phyloP scores from a whole-genome alignment of 768 basidiomycete genomes.

The Boletus rufocinnamomeus region DNA sequence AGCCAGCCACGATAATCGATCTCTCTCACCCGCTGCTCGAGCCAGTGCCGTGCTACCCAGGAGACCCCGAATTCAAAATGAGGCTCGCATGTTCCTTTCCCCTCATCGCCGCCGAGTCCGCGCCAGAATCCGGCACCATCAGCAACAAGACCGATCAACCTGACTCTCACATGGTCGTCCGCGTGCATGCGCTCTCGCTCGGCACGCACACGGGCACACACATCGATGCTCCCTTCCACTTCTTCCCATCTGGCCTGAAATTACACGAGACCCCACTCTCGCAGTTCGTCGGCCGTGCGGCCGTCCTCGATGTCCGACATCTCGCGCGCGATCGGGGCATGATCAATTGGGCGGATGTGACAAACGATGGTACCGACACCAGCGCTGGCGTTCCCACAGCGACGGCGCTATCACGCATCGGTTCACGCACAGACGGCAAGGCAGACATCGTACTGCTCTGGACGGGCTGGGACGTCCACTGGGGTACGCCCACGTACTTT shows the following conservation, averaged over 20 bases:
- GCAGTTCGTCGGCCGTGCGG: conserved; percentile 54
- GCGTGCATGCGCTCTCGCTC: conserved; percentile 45
- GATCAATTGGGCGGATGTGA: conserved; percentile 53
- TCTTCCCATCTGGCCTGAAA: conserved; percentile 55
- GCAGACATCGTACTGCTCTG: conserved; percentile 52
- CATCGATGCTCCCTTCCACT: conserved; percentile 78
- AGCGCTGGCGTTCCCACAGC: not conserved
- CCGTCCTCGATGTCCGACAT: conserved; percentile 55
- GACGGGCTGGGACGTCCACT: conserved; percentile 68
- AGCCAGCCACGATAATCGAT: conserved; percentile 21
- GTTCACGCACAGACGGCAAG: conserved; percentile 30
- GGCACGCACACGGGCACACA: conserved; percentile 80
- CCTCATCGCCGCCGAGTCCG: not conserved
- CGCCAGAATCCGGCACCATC: conserved; percentile 18
- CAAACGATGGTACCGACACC: not conserved
- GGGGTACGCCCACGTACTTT: conserved; percentile 52
- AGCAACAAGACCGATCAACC: not conserved
- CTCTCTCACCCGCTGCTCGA: conserved; percentile 30
- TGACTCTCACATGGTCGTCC: conserved; percentile 20
- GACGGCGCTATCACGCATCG: conserved; percentile 17
- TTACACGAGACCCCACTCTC: conserved; percentile 60
- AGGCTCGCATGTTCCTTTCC: conserved; percentile 21
- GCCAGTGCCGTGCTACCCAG: conserved; percentile 30
- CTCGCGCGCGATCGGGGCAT: conserved; percentile 42
- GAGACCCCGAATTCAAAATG: conserved; percentile 30